These are phyloP conservation scores for Moniliella sp. DNA, from an alignment of 1,284 basidiomycete species.

Conservation along the genomic window DNA sequence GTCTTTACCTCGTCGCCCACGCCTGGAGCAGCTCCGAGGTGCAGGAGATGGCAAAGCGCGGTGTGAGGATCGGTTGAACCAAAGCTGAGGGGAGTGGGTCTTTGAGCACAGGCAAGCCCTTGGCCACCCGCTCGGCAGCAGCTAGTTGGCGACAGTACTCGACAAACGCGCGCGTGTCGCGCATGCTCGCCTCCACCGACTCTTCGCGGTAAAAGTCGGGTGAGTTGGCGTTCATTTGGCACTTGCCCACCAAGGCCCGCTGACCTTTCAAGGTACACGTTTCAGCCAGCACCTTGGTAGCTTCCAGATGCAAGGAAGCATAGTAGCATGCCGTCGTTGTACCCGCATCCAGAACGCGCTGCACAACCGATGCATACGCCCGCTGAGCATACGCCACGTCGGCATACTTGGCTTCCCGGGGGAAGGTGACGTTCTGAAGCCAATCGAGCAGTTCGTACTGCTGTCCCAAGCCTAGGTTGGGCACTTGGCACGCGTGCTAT, in stretches of 20 bases:
- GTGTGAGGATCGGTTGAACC: constrained; percentile 73
- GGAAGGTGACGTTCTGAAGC: constrained; percentile 69
- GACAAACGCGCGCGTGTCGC: constrained; percentile 23
- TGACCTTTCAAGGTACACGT: constrained; percentile 54
- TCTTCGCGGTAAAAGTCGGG: constrained; percentile 52
- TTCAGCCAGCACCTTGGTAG: constrained; percentile 59
- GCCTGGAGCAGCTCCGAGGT: constrained; percentile 48
- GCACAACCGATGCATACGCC: constrained; percentile 54
- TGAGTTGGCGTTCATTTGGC: constrained; percentile 69
- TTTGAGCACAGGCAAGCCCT: not conserved
- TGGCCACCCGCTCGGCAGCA: not conserved
- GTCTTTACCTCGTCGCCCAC: constrained; percentile 43
- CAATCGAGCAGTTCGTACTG: constrained; percentile 61
- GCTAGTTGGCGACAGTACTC: constrained; percentile 5
- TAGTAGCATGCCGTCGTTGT: constrained; percentile 88
- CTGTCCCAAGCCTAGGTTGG: constrained; percentile 46
- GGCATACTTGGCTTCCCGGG: constrained; percentile 59
- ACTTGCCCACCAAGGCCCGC: constrained; percentile 69
- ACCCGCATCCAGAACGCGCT: constrained; percentile 44
- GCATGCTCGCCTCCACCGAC: constrained; percentile 15
- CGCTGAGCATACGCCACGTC: constrained; percentile 50
- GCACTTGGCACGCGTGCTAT: constrained; percentile 64
- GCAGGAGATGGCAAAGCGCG: constrained; percentile 84
- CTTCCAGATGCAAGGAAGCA: constrained; percentile 57
- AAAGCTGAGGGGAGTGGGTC: constrained; percentile 29